These are phyloP conservation scores for Amesomyces nigricolor DNA, from an alignment of 2,329 filamentous ascomycete genomes.

Conservation along the genomic window DNA sequence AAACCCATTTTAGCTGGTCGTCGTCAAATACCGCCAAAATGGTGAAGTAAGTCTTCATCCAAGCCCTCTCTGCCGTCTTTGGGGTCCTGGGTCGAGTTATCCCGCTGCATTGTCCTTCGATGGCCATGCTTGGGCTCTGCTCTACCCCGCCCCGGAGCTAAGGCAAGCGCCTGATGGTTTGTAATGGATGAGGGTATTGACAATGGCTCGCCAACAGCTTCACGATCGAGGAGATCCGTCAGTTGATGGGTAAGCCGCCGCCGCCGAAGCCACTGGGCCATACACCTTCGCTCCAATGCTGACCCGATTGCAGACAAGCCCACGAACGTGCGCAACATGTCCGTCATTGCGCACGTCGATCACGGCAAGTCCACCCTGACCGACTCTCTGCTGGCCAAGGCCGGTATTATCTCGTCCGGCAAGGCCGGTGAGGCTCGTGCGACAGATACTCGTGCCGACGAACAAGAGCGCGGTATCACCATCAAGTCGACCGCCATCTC, in stretches of 20 bases:
- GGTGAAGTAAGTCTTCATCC: conserved; percentile 81
- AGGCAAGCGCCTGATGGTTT: conserved; percentile 24
- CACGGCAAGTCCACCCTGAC: conserved; percentile 99
- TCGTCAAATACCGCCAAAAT: conserved; percentile 79
- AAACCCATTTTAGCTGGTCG: conserved; percentile 30
- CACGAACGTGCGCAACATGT: conserved; percentile 83
- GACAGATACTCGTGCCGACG: conserved; percentile 94
- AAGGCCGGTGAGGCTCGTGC: conserved; percentile 95
- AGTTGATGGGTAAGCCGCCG: conserved; percentile 56
- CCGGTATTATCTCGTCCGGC: conserved; percentile 97
- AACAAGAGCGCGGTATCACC: conserved; percentile 99
- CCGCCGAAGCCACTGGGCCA: neutral
- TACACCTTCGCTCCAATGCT: conserved; percentile 7
- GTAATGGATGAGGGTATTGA: conserved; percentile 41
- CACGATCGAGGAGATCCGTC: conserved; percentile 90
- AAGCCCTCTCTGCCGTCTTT: conserved; percentile 3
- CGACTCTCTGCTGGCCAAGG: conserved; percentile 98
- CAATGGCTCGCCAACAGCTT: conserved; percentile 61
- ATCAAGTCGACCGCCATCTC: conserved; percentile 99
- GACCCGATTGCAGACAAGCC: conserved; percentile 60
- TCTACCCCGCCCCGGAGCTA: conserved; percentile 39
- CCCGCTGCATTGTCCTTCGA: conserved; percentile 12
- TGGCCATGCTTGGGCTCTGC: conserved; percentile 7
- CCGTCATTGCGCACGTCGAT: conserved; percentile 99
- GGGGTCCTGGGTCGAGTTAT: neutral